phyloP scores from a whole-genome alignment of 2,329 filamentous ascomycete species.

The Coleophoma cylindrospora region DNA sequence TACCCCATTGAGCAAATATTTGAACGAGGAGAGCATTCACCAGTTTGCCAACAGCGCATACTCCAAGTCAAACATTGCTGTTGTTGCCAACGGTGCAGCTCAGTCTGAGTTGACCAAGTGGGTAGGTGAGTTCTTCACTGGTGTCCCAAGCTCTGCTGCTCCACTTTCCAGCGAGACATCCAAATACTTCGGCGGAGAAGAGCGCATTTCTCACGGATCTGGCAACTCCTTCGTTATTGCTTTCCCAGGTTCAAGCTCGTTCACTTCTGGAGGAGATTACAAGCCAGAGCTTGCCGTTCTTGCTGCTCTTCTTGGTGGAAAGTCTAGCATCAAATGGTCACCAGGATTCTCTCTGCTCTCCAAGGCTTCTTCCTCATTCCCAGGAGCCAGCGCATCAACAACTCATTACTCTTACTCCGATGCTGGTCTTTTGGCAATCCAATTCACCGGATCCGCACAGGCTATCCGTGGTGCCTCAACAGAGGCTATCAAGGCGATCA shows the following conservation, averaged over 20 bases:
- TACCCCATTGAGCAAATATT: slow-evolving; percentile 71
- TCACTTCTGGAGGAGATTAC: slow-evolving; percentile 61
- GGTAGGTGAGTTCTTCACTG: slow-evolving; percentile 88
- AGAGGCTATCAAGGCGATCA: slow-evolving; percentile 74
- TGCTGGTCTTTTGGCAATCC: slow-evolving; percentile 81
- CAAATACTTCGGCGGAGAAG: slow-evolving; percentile 94
- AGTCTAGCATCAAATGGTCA: slow-evolving; percentile 93
- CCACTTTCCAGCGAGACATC: slow-evolving; percentile 54
- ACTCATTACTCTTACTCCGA: slow-evolving; percentile 87
- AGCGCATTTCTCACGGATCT: slow-evolving; percentile 71
- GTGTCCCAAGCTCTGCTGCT: slow-evolving; percentile 51
- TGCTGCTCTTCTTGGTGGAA: slow-evolving; percentile 80
- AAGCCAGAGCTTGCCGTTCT: slow-evolving; percentile 90
- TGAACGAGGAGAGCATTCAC: slow-evolving; percentile 70
- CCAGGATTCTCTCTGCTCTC: slow-evolving; percentile 86
- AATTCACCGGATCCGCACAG: slow-evolving; percentile 69
- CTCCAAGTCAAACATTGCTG: slow-evolving; percentile 82
- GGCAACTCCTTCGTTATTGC: slow-evolving; percentile 85
- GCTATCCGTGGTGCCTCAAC: slow-evolving; percentile 71
- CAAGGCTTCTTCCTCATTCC: slow-evolving; percentile 66
- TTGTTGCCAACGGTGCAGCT: slow-evolving; percentile 84
- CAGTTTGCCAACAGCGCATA: slow-evolving; percentile 77
- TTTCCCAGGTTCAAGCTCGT: slow-evolving; percentile 84
- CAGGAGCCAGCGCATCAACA: slow-evolving; percentile 65
- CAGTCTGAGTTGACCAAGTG: slow-evolving; percentile 76